Base-by-base conservation (phyloP, 306 rosid genomes). In the Corylus americana region DNA sequence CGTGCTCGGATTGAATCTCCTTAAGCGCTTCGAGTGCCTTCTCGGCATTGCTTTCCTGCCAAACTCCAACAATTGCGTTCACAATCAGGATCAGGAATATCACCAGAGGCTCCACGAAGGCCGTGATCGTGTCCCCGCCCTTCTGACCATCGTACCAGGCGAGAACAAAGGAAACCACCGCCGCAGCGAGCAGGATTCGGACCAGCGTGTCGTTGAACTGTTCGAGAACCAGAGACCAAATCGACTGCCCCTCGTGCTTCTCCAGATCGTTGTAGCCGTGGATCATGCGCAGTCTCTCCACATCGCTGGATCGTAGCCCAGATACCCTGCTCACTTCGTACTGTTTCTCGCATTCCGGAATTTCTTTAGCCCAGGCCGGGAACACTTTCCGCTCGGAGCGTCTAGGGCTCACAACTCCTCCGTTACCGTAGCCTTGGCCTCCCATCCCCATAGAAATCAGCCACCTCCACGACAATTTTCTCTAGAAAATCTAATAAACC, bases 1-100 rank as follows among this genome's bases (percentile, higher is more conserved):
- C 98, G 20, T 87, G 93, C 86, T 92, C 95, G 2, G 98, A 89
- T 57, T 94, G 98, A 83, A 94, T 94, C 88, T 94, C 98, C 42
- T 94, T 94, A 16, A 94, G 79, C 7, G 98, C 97, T 77, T 92
- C 97, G 12, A 94, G 75, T 12, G 98, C 98, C 87, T 92, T 92
- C 85, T 94, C 98, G 6, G 98, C 98, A 76, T 94, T 88, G 83
- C 81, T 94, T 85, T 94, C 98, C 70, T 94, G 98, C 98, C 98
- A 94, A 53, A 94, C 89, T 0, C 98, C 97, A 5, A 94, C 97
- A 8, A 84, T 31, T 0, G 97, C 98, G 54, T 88, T 88, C 70
- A 88, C 89, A 20, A 88, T 88, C 55, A 88, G 58, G 12, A 88
- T 88, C 71, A 88, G 39, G 76, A 88, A 88, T 13, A 88, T 88